Evolutionary conservation across 345 rosid genomes (phyloP), one percentile per base, ranked within the genome.

Genomic region (Acer yangbiense): DNA sequence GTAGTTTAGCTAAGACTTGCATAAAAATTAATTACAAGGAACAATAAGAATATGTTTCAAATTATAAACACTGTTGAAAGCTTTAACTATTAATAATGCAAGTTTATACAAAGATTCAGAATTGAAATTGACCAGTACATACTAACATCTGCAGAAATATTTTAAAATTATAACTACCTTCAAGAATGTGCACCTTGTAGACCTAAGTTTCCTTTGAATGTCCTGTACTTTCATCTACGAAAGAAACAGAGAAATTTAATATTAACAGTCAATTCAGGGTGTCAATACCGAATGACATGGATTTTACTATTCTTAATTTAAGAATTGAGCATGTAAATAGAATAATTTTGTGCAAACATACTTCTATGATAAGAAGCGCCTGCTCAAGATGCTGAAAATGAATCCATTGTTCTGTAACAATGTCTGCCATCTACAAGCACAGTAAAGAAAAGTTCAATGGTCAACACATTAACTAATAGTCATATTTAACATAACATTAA

Each of bases 321-420:
- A 41, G 48, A 54, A 70, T 18, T 23, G n/a, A 74, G 55, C 29
- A 52, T 52, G 75, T 25, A 35, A 27, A 43, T 23, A 43, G 78
- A 63, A 66, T 78, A 64, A 69, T 39, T 46, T 58, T 0, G 62
- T 39, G 21, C 69, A 27, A 50, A 9, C 20, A 54, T 81, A 87
- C 89, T 77, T 87, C 52, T 32, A 82, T 72, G 65, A 84, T 75
- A n/a, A 82, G 87, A 79, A 85, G 83, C 44, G 93, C 94, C 82
- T 90, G 97, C 88, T 89, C 91, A 73, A 90, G 85, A 69, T 86
- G 91, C 77, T 88, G 94, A 77, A 92, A 79, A 82, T 88, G 94
- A 83, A 89, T 87, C 97, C 97, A 92, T 75, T 75, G 89, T 61
- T 90, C 92, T 21, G 88, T 78, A 65, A 92, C 90, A 63, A 89